Percentiles rank a stretch among this genome's conserved stretches.
These are phyloP conservation scores for Chalciporus sp. DNA, from an alignment of 1,284 basidiomycete genomes.

Conservation along the genomic window DNA sequence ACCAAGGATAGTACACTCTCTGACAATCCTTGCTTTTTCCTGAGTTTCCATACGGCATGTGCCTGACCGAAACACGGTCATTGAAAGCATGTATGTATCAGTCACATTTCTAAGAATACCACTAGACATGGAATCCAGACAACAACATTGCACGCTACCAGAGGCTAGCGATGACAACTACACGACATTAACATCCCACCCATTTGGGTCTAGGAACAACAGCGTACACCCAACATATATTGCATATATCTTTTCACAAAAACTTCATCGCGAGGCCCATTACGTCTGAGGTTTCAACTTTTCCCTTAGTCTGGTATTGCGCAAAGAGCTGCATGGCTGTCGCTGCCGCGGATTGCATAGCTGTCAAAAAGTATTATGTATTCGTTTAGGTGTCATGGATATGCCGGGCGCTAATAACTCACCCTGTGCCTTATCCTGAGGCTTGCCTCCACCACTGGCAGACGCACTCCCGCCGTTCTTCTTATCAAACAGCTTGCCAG, in stretches of 20 bases:
- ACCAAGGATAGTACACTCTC: no score
- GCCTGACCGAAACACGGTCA: not conserved
- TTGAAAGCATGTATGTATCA: no score
- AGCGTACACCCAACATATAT: not conserved
- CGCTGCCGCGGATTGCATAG: slow-evolving; percentile 37
- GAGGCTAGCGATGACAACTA: not conserved
- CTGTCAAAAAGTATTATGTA: slow-evolving; percentile 10
- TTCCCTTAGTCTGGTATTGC: slow-evolving; percentile 31
- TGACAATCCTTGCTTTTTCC: not conserved
- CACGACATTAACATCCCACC: not conserved
- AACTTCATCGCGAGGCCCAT: slow-evolving; percentile 32
- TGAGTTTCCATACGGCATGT: not conserved
- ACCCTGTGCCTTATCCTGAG: slow-evolving; percentile 34
- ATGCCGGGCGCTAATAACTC: not conserved
- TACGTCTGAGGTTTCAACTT: slow-evolving; percentile 32
- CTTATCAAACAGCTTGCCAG: slow-evolving; percentile 37
- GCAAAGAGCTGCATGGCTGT: slow-evolving; percentile 33
- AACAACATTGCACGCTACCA: not conserved
- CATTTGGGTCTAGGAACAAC: no score
- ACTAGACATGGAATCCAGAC: no score
- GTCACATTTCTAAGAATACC: no score
- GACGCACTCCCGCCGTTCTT: slow-evolving; percentile 23
- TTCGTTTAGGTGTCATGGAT: not conserved
- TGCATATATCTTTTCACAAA: slow-evolving; percentile 11
- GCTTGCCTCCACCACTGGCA: slow-evolving; percentile 2